Evolutionary conservation across 148 eudicot species (phyloP).

Genomic region (Mesembryanthemum crystallinum): DNA sequence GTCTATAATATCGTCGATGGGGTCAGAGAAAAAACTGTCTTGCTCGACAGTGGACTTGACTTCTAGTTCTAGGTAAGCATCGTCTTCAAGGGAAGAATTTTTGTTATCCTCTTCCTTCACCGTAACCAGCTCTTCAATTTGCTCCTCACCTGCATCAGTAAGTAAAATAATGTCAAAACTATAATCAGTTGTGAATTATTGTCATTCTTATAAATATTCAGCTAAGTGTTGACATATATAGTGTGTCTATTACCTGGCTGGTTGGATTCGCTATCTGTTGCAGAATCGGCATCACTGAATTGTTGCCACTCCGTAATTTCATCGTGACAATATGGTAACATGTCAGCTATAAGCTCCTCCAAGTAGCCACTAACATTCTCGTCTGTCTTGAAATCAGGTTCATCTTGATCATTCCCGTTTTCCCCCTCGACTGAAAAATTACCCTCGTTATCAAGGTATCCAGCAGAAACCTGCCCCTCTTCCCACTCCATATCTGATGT

Average conservation of each 20-base stretch:
- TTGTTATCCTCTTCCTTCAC: constrained; percentile 7
- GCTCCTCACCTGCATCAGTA: constrained; percentile 18
- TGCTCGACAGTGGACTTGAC: constrained; percentile 6
- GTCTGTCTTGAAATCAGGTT: constrained; percentile 26
- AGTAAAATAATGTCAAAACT: not conserved
- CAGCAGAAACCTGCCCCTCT: constrained; percentile 31
- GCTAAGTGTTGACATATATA: no score
- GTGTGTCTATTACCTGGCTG: constrained; percentile 18
- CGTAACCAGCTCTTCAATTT: constrained; percentile 12
- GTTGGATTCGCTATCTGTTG: constrained; percentile 28
- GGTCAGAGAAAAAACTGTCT: not conserved
- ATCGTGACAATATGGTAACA: constrained; percentile 33
- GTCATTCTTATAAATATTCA: not conserved
- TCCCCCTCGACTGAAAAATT: constrained; percentile 15
- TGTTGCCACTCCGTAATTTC: constrained; percentile 37
- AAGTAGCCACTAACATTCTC: constrained; percentile 15
- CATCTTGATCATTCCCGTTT: constrained; percentile 22
- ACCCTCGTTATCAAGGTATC: constrained; percentile 18
- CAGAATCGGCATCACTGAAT: constrained; percentile 33
- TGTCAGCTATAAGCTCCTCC: constrained; percentile 30
- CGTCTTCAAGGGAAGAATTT: not conserved
- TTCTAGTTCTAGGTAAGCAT: constrained; percentile 2
- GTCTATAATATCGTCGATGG: constrained; percentile 9
- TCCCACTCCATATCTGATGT: constrained; percentile 69
- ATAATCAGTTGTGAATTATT: not conserved